Evolutionary conservation across 23 red algal species (phyloP), one percentile per base, ranked within the genome.

Genomic region (Gracilaria caudata): DNA sequence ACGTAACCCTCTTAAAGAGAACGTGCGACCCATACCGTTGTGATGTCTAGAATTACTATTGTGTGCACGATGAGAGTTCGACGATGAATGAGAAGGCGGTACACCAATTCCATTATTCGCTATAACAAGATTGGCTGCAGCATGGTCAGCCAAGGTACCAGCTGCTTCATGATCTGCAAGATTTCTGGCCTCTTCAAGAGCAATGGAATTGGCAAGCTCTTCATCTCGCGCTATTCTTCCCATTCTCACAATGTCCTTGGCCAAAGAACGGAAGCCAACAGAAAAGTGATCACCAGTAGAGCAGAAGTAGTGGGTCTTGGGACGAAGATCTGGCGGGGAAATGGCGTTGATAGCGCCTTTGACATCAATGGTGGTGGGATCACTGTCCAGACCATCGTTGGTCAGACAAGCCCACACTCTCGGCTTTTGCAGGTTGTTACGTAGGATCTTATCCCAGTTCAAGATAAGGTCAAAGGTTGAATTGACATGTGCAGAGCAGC

Each of bases 321-420:
- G 90, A 16, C 90, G 90, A 51, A 93, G 57, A 44, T 84, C 81
- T 3, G 81, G 39, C 2, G 90, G 90, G 7, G 74, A 57, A 45
- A 93, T 81, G 58, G 90, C 79, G 39, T 46, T 70, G 25, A 93
- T 85, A 0, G 90, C 80, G 35, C 74, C 60, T 26, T 45, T 55
- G 30, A 93, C 80, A 80, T 93, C 75, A 65, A 83, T 58, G 16
- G 86, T 49, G 4, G 68, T 26, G n/a, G 66, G 36, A 16, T 76
- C 84, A n/a, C 20, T 19, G 13, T 86, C 90, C 25, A 40, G 38
- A 23, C 46, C 81, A 58, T 85, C 90, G 39, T 86, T 39, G 38
- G 80, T 86, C 16, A 93, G 61, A 25, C 83, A 70, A 10, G 90
- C 90, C 90, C 90, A 93, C 57, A 93, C 68, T 26, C 90, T 44